Conservation (phyloP, 257 asterid species). For the Catharanthus roseus region DNA sequence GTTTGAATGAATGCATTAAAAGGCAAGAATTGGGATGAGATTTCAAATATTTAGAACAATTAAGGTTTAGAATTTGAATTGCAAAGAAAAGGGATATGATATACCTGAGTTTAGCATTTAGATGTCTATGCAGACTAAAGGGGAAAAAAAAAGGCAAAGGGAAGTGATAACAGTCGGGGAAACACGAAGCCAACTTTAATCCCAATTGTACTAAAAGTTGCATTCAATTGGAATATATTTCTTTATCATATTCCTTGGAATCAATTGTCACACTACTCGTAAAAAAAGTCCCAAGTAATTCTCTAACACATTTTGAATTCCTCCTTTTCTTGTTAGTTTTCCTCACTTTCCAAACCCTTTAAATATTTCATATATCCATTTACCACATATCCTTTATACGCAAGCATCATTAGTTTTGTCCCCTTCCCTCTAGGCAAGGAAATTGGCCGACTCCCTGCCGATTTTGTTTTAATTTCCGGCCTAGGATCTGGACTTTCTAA, state of each 20-base stretch:
- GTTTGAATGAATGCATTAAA: not conserved
- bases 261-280: slow-evolving; percentile 35
- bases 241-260: slow-evolving; percentile 46
- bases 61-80: slow-evolving; percentile 6
- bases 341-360: not conserved
- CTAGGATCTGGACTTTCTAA: too few relatives aligned
- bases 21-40: not conserved
- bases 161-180: slow-evolving; percentile 5
- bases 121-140: slow-evolving; percentile 16
- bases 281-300: slow-evolving; percentile 22
- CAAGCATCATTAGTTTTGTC: not conserved
- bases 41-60: too few relatives aligned
- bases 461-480: too few relatives aligned
- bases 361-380: not conserved
- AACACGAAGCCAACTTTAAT: slow-evolving; percentile 19
- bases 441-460: too few relatives aligned
- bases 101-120: not conserved
- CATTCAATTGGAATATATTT: slow-evolving; percentile 35
- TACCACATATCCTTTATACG: not conserved
- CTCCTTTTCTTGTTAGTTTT: slow-evolving; percentile 2
- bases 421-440: too few relatives aligned
- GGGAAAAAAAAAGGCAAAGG: slow-evolving; percentile 25
- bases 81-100: slow-evolving; percentile 8
- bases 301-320: slow-evolving; percentile 9
- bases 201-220: slow-evolving; percentile 42